Conservation (phyloP, 768 basidiomycete genomes). For the Leccinum subtestaceum region DNA sequence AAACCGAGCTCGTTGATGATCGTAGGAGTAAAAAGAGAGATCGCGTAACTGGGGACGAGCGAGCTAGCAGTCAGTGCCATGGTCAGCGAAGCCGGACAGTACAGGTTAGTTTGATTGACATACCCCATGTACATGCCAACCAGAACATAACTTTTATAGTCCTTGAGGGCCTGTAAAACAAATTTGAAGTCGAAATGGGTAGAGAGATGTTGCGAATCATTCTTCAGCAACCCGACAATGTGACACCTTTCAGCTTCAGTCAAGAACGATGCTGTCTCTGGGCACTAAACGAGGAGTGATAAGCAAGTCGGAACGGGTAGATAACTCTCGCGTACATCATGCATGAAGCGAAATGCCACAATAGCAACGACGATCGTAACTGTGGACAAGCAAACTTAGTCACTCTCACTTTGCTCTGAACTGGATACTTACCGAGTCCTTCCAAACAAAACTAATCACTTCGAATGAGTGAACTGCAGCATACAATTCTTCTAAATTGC, state of each 20-base stretch:
- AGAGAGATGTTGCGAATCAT: slow-evolving; percentile 42
- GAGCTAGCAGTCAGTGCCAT: slow-evolving; percentile 25
- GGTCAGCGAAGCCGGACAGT: not conserved
- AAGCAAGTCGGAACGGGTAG: not conserved
- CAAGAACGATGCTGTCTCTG: slow-evolving; percentile 54
- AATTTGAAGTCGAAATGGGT: slow-evolving; percentile 44
- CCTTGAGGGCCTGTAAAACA: slow-evolving; percentile 44
- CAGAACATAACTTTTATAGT: slow-evolving; percentile 40
- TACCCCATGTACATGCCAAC: slow-evolving; percentile 42
- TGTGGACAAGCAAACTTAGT: slow-evolving; percentile 7
- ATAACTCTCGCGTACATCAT: slow-evolving; percentile 40
- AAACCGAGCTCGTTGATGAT: slow-evolving; percentile 51
- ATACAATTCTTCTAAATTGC: slow-evolving; percentile 3
- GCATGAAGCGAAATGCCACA: slow-evolving; percentile 45
- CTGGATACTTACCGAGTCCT: slow-evolving; percentile 19
- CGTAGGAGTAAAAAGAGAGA: slow-evolving; percentile 51
- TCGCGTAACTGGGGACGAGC: slow-evolving; percentile 45
- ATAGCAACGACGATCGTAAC: slow-evolving; percentile 22
- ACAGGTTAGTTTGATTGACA: slow-evolving; percentile 2
- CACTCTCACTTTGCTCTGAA: not conserved
- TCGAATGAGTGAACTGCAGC: slow-evolving; percentile 6
- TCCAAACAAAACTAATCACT: slow-evolving; percentile 30
- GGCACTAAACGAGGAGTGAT: slow-evolving; percentile 36
- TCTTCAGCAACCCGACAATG: slow-evolving; percentile 35
- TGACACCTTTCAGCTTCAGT: slow-evolving; percentile 39